These are phyloP conservation scores for Ogataea paradorogensis DNA, from an alignment of 805 yeast species.

Conservation along the genomic window DNA sequence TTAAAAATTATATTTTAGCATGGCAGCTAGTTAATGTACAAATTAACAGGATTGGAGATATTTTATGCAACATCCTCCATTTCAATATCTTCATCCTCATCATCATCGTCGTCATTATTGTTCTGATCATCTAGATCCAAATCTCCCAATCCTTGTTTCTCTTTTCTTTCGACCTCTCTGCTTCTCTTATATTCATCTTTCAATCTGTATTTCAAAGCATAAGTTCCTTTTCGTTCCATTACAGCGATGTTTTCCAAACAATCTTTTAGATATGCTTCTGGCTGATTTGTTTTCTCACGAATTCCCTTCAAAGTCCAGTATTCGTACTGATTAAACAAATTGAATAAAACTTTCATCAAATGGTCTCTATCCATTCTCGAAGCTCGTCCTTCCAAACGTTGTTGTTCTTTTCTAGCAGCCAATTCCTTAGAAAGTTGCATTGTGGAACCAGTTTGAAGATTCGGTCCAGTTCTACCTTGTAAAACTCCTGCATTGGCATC, in stretches of 20 bases:
- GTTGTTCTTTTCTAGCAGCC: constrained; percentile 51
- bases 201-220: constrained; percentile 85
- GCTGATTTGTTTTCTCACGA: constrained; percentile 91
- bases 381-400: constrained; percentile 75
- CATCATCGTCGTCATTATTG: constrained; percentile 30
- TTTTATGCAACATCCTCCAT: constrained; percentile 67
- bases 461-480: constrained; percentile 82
- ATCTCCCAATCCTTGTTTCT: constrained; percentile 48
- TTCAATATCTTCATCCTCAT: constrained; percentile 58
- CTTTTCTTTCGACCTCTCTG: constrained; percentile 73
- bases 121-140: constrained; percentile 37
- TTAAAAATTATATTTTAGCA: background rate
- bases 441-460: constrained; percentile 63
- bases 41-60: background rate
- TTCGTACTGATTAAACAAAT: constrained; percentile 89
- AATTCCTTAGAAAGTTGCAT: constrained; percentile 65
- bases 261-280: constrained; percentile 89
- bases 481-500: constrained; percentile 78
- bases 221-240: constrained; percentile 91
- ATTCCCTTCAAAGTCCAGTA: constrained; percentile 96
- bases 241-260: constrained; percentile 86
- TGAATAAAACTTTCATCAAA: constrained; percentile 80
- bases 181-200: constrained; percentile 86
- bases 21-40: constrained; percentile 4
- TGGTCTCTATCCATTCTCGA: constrained; percentile 93